phyloP scores from a whole-genome alignment of 2,329 filamentous ascomycete genomes.

The Botrytis pseudocinerea region DNA sequence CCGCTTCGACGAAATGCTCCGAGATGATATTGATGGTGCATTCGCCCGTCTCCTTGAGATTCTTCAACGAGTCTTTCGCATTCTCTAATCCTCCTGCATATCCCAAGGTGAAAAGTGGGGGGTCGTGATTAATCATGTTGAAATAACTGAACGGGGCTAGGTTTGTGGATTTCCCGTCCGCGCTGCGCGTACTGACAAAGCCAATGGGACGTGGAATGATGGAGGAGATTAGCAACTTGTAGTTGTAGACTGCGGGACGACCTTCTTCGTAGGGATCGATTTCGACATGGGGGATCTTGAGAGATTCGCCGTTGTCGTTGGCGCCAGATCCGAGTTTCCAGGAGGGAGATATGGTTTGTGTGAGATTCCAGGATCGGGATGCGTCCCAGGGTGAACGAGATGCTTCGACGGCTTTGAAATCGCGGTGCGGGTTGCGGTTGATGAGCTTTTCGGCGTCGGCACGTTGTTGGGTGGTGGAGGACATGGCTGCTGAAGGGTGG shows the following conservation, averaged over 20 bases:
- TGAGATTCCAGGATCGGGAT: constrained; percentile 52
- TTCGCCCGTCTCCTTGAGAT: constrained; percentile 70
- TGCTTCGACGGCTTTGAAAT: constrained; percentile 73
- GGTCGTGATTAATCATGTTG: constrained; percentile 80
- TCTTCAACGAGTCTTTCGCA: constrained; percentile 78
- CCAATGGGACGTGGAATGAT: constrained; percentile 81
- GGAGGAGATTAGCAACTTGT: constrained; percentile 85
- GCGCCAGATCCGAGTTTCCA: constrained; percentile 68
- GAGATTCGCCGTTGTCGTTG: constrained; percentile 52
- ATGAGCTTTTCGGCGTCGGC: constrained; percentile 38
- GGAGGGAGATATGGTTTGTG: constrained; percentile 61
- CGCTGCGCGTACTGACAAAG: constrained; percentile 56
- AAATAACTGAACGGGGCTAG: constrained; percentile 88
- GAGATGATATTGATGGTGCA: constrained; percentile 86
- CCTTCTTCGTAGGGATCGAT: constrained; percentile 80
- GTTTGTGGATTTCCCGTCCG: constrained; percentile 68
- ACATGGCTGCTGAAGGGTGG: constrained; percentile 25
- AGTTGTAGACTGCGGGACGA: constrained; percentile 71
- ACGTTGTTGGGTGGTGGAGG: constrained; percentile 23
- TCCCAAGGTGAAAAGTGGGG: constrained; percentile 73
- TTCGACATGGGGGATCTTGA: constrained; percentile 61
- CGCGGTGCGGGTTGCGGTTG: constrained; percentile 67
- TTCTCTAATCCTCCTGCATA: constrained; percentile 47
- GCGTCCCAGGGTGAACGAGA: constrained; percentile 62
- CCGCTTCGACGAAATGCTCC: constrained; percentile 83